Evolutionary conservation across 129 eudicot genomes (phyloP).

Genomic region (Flaveria ramosissima): DNA sequence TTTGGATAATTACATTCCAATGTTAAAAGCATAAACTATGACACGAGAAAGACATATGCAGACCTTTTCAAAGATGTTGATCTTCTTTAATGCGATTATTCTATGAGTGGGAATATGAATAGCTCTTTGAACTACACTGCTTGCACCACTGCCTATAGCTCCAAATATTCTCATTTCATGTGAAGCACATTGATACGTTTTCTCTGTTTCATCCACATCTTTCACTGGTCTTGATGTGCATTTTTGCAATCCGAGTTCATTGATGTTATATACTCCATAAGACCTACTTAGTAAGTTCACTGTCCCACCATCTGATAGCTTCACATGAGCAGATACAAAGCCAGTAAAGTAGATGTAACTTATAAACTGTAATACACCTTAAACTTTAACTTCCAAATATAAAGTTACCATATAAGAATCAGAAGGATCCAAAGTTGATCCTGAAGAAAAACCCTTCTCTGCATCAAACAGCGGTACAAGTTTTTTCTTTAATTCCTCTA

Average conservation of each 20-base stretch:
- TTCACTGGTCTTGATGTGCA: slow-evolving; percentile 67
- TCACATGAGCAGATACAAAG: slow-evolving; percentile 17
- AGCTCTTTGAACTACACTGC: slow-evolving; percentile 98
- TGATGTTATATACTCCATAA: slow-evolving; percentile 89
- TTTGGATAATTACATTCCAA: not conserved
- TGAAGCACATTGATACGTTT: slow-evolving; percentile 84
- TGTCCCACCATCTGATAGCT: slow-evolving; percentile 88
- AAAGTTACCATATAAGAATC: slow-evolving; percentile 68
- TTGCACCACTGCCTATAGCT: slow-evolving; percentile 96
- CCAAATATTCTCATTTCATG: slow-evolving; percentile 96
- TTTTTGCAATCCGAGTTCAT: slow-evolving; percentile 93
- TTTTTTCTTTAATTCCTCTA: slow-evolving; percentile 90
- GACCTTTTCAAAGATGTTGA: slow-evolving; percentile 95
- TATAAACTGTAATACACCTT: not conserved
- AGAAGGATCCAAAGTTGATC: slow-evolving; percentile 65
- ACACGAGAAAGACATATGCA: not conserved
- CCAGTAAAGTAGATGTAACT: not conserved
- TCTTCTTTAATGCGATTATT: slow-evolving; percentile 92
- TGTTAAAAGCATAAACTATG: not conserved
- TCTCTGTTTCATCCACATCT: slow-evolving; percentile 67
- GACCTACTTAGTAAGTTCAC: slow-evolving; percentile 90
- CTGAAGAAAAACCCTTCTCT: slow-evolving; percentile 89
- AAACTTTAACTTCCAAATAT: not conserved
- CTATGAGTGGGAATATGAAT: slow-evolving; percentile 91
- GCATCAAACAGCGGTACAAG: slow-evolving; percentile 96